phyloP scores from a whole-genome alignment of 2,329 filamentous ascomycete genomes.

The Talaromyces verruculosus region DNA sequence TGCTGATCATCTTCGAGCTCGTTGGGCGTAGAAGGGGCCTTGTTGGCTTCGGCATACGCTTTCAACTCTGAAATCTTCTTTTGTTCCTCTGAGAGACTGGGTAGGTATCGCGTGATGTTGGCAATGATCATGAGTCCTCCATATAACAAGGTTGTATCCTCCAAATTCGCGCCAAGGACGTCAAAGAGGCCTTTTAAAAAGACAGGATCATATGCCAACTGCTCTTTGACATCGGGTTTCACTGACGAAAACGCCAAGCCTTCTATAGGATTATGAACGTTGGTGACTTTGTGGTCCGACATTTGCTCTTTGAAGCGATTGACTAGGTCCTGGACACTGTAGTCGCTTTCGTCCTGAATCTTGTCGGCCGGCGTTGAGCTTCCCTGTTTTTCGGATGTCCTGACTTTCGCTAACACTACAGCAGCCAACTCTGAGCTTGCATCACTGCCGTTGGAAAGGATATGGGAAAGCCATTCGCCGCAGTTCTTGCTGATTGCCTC shows the following conservation, averaged over 20 bases:
- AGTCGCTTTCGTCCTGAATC: conserved; percentile 41
- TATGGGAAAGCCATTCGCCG: conserved; percentile 79
- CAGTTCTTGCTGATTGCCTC: conserved; percentile 84
- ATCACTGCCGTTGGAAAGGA: conserved; percentile 71
- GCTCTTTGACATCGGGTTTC: conserved; percentile 80
- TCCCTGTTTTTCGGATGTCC: conserved; percentile 36
- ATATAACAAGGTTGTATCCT: conserved; percentile 73
- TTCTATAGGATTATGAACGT: conserved; percentile 77
- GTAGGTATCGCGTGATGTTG: conserved; percentile 80
- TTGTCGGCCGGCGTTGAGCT: conserved; percentile 34
- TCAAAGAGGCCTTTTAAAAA: conserved; percentile 69
- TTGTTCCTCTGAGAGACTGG: conserved; percentile 79
- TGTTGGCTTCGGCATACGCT: conserved; percentile 85
- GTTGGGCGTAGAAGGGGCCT: conserved; percentile 59
- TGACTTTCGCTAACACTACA: conserved; percentile 70
- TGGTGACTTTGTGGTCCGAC: conserved; percentile 44
- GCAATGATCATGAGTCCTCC: conserved; percentile 81
- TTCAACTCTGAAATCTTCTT: conserved; percentile 90
- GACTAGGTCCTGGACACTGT: conserved; percentile 54
- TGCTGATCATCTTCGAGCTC: conserved; percentile 73
- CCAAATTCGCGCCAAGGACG: conserved; percentile 48
- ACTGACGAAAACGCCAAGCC: conserved; percentile 90
- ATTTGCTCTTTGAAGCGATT: conserved; percentile 54
- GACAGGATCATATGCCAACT: conserved; percentile 65
- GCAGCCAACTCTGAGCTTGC: conserved; percentile 57